Evolutionary conservation across 2,329 filamentous ascomycete species (phyloP), one percentile per base, ranked within the genome.

Genomic region (Trichophyton mentagrophytes): DNA sequence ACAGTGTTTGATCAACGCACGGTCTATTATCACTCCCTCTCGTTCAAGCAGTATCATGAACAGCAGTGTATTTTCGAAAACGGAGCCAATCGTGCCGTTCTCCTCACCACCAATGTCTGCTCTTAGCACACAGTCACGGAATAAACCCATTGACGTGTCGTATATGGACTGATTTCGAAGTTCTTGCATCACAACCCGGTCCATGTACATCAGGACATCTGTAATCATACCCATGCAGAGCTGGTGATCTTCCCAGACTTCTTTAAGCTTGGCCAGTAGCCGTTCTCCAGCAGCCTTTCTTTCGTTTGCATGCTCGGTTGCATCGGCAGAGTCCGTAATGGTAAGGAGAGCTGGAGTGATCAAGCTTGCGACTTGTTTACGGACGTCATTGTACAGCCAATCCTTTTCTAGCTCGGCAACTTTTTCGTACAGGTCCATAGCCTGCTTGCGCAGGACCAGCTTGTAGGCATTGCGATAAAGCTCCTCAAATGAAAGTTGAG

Each of bases 181-280:
- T 64, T 95, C 90, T 40, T 85, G 79, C 57, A 85, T 87, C 68
- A 88, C 90, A 30, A 91, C 86, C 57, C 90, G 87, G 70, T 99
- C 92, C 79, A 99, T 89, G 70, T 96, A 96, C 90, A 97, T 96
- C 58, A 97, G 80, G 36, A 97, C 90, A 72, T 97, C 93, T 3
- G 91, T 90, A 58, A 90, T 86, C 92, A 97, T 97, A 70, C 90
- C 90, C 89, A 96, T 96, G 51, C 88, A 91, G 61, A 88, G 83
- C 70, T 91, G 89, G 70, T 99, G 91, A 64, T 95, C 88, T 63
- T 90, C 84, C 90, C 91, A 99, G 1, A 86, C 84, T 61, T 85
- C 80, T 66, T 87, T 87, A 13, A 97, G 73, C 0, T 84, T 86
- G 60, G 83, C 83, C 62, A 99, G 74, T 65, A 97, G 95, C 69